phyloP scores from a whole-genome alignment of 306 rosid genomes.

The Hylodesmum podocarpum region DNA sequence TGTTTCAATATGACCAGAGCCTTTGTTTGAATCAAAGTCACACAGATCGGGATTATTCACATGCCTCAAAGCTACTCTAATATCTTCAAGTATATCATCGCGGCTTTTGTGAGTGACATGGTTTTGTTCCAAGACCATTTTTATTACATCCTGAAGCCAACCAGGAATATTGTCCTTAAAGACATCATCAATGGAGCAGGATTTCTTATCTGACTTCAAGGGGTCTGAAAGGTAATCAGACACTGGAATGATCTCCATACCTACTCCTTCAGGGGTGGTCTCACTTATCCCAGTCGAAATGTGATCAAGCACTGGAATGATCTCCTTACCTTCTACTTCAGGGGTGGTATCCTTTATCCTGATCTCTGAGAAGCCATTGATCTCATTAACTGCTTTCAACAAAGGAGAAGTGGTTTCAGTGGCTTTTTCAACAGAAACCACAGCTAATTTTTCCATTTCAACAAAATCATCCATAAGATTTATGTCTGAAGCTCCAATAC shows the following conservation, averaged over 20 bases:
- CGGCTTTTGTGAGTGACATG: conserved; percentile 41
- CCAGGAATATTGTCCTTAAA: conserved; percentile 41
- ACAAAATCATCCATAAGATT: conserved; percentile 88
- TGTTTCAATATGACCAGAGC: conserved; percentile 35
- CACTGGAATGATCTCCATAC: conserved; percentile 43
- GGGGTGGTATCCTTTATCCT: conserved; percentile 36
- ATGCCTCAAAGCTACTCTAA: conserved; percentile 49
- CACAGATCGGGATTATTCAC: conserved; percentile 26
- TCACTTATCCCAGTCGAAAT: conserved; percentile 18
- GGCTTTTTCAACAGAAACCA: conserved; percentile 58
- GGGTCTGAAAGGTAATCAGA: conserved; percentile 42
- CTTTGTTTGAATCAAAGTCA: conserved; percentile 29
- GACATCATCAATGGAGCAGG: conserved; percentile 28
- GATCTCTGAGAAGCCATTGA: conserved; percentile 38
- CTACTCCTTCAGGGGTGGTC: conserved; percentile 37
- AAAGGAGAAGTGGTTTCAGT: conserved; percentile 39
- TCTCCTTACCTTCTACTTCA: conserved; percentile 40
- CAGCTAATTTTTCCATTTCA: conserved; percentile 93
- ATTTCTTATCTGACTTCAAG: conserved; percentile 38
- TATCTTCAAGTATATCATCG: conserved; percentile 49
- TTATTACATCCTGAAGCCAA: conserved; percentile 63
- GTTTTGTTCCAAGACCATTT: conserved; percentile 58
- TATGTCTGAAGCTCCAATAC: conserved; percentile 66
- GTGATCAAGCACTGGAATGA: conserved; percentile 42
- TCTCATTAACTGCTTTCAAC: conserved; percentile 38